phyloP scores from a whole-genome alignment of 225 moss, liverwort and hornwort genomes.

The Pseudisothecium myosuroides region DNA sequence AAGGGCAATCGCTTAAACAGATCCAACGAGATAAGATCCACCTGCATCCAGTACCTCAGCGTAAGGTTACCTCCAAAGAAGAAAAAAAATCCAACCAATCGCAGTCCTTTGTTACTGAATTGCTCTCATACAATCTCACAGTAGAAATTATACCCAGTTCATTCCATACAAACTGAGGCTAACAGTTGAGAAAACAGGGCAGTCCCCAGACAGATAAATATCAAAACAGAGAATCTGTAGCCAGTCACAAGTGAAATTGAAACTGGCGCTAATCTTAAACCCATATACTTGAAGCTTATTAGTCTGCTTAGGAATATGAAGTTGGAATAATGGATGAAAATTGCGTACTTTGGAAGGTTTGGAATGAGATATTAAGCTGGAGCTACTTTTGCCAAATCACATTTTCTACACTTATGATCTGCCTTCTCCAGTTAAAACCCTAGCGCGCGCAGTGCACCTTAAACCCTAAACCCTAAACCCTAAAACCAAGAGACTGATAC shows the following conservation, averaged over 20 bases:
- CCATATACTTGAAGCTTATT: neutral
- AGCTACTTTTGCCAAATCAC: neutral
- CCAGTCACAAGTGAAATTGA: neutral
- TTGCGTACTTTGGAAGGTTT: neutral
- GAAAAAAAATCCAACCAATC: neutral
- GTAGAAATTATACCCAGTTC: neutral
- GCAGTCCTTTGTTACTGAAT: neutral
- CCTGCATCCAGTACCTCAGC: slow-evolving; percentile 28
- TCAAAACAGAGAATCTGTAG: neutral
- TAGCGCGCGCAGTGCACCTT: neutral
- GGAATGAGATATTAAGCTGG: neutral
- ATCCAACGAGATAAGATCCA: slow-evolving; percentile 86
- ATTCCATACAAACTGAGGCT: neutral
- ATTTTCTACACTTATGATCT: neutral
- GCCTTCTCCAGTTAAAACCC: neutral
- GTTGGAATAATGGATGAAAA: neutral
- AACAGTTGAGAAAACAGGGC: neutral
- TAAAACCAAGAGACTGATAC: neutral
- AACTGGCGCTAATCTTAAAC: neutral
- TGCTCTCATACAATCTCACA: neutral
- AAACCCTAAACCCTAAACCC: neutral
- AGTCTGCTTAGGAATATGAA: neutral
- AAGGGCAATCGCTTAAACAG: slow-evolving; percentile 64
- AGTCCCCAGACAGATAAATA: neutral
- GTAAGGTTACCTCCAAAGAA: neutral